phyloP scores from a whole-genome alignment of 257 asterid genomes.

The Solanum stenotomum region DNA sequence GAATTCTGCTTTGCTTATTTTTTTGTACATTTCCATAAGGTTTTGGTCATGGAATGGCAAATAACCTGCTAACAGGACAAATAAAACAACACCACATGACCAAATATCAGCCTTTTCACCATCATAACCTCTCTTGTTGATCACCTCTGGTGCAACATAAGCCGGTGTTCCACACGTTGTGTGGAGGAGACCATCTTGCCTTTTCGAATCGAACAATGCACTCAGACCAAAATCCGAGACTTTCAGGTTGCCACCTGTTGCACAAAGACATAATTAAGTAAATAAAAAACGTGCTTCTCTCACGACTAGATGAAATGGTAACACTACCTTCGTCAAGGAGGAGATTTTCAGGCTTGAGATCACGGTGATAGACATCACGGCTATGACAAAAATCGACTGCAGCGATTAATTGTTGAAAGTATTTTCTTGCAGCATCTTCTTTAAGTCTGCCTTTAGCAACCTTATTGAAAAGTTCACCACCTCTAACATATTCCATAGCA shows the following conservation, averaged over 20 bases:
- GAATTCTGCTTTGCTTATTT: slow-evolving; percentile 62
- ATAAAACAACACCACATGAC: slow-evolving; percentile 86
- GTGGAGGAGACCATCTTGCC: slow-evolving; percentile 85
- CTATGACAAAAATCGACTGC: slow-evolving; percentile 92
- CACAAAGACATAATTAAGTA: background rate
- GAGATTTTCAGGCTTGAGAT: slow-evolving; percentile 87
- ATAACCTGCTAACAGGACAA: slow-evolving; percentile 72
- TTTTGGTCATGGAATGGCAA: slow-evolving; percentile 78
- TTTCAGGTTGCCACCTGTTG: slow-evolving; percentile 38
- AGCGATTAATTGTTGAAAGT: slow-evolving; percentile 71
- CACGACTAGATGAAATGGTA: too few relatives aligned
- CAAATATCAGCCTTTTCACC: slow-evolving; percentile 90
- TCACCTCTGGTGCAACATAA: slow-evolving; percentile 93
- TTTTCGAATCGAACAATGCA: slow-evolving; percentile 52
- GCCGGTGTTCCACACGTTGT: slow-evolving; percentile 97
- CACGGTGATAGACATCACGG: slow-evolving; percentile 83
- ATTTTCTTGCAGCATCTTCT: slow-evolving; percentile 68
- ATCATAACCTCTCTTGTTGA: slow-evolving; percentile 57
- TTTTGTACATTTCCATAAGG: slow-evolving; percentile 68
- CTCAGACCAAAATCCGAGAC: slow-evolving; percentile 87
- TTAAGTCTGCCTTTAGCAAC: slow-evolving; percentile 73
- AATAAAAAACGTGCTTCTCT: background rate
- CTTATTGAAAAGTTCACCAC: slow-evolving; percentile 88
- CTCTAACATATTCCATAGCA: slow-evolving; percentile 64
- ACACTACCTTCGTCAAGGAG: slow-evolving; percentile 45